Percentiles rank a stretch among this genome's conserved stretches.
Evolutionary conservation across 345 rosid genomes (phyloP).

Genomic region (Gossypium sturtianum): DNA sequence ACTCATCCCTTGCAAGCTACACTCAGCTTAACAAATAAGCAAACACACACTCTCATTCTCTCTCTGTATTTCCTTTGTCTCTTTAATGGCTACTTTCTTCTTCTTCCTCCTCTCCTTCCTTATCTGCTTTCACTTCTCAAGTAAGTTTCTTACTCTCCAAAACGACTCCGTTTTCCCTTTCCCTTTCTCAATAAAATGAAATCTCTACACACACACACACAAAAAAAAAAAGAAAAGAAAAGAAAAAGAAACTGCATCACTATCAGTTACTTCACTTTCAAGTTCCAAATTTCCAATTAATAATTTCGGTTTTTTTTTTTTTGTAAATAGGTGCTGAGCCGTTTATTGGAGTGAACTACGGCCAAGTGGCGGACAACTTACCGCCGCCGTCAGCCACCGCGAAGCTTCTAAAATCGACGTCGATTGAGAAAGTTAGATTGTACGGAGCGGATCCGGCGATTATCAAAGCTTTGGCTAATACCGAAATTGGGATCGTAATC

Average conservation of each 20-base stretch:
- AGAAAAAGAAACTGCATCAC: background rate
- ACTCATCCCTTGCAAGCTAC: background rate
- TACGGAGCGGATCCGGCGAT: conserved; percentile 85
- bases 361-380: conserved; percentile 82
- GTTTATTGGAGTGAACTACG: conserved; percentile 83
- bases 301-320: background rate
- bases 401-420: conserved; percentile 70
- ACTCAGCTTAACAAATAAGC: conserved; percentile 9
- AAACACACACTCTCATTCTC: background rate
- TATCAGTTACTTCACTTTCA: background rate
- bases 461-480: conserved; percentile 68
- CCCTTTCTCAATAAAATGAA: background rate
- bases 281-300: background rate
- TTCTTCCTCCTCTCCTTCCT: conserved; percentile 31
- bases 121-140: conserved; percentile 24
- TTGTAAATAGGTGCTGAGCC: conserved; percentile 50
- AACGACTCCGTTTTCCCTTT: background rate
- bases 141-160: conserved; percentile 32
- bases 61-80: background rate
- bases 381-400: conserved; percentile 84
- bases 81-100: conserved; percentile 25
- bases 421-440: conserved; percentile 64
- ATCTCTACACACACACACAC: background rate
- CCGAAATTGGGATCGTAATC: conserved; percentile 69
- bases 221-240: background rate